Evolutionary conservation across 257 asterid genomes (phyloP).

Genomic region (Buddleja alternifolia): DNA sequence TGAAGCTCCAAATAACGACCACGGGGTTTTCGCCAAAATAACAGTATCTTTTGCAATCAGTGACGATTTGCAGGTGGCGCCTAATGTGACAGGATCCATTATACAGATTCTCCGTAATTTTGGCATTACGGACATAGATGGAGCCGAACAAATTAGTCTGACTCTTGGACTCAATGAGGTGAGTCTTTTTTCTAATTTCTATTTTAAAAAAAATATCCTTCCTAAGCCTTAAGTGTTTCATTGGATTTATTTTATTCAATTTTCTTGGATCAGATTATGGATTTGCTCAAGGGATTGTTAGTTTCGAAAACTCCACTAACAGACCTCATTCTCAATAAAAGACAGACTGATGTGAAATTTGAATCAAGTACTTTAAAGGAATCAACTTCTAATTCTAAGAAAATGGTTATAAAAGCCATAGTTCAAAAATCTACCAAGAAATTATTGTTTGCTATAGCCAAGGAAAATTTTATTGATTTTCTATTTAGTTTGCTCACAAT

Average conservation of each 20-base stretch:
- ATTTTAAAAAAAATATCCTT: background rate
- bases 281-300: constrained; percentile 17
- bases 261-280: constrained; percentile 19
- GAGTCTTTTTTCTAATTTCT: background rate
- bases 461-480: constrained; percentile 25
- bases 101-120: background rate
- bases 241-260: background rate
- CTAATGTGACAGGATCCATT: background rate
- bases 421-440: constrained; percentile 27
- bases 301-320: constrained; percentile 28
- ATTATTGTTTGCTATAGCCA: constrained; percentile 26
- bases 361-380: background rate
- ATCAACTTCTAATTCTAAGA: background rate
- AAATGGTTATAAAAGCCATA: background rate
- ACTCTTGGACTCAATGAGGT: constrained; percentile 30
- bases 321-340: constrained; percentile 13
- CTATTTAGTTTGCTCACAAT: constrained; percentile 29
- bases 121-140: background rate
- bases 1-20: background rate
- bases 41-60: background rate
- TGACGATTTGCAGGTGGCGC: constrained; percentile 15
- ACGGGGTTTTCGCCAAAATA: background rate
- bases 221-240: background rate
- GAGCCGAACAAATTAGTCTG: background rate
- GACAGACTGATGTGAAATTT: too few species aligned